Evolutionary conservation across 495 filamentous ascomycete genomes (phyloP).

Genomic region (Hyaloscypha bicolor): DNA sequence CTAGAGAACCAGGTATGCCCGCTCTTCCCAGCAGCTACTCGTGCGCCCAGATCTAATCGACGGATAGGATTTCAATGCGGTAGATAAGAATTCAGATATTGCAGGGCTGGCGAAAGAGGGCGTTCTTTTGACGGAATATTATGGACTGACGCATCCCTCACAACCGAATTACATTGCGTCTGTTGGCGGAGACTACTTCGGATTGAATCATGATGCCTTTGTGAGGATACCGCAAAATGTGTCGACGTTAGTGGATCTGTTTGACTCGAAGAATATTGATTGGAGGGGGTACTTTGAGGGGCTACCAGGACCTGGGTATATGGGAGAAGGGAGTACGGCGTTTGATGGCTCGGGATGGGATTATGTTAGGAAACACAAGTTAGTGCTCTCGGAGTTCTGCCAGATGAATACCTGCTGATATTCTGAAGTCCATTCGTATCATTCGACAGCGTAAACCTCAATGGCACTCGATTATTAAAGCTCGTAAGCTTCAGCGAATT

Average conservation of each 20-base stretch:
- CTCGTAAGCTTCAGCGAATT: constrained; percentile 62
- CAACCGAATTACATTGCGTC: constrained; percentile 66
- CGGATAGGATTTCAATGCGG: constrained; percentile 66
- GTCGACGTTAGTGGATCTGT: constrained; percentile 66
- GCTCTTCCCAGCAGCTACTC: not conserved
- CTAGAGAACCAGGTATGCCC: constrained; percentile 57
- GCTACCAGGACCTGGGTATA: constrained; percentile 66
- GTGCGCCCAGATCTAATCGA: not conserved
- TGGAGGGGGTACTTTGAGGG: constrained; percentile 73
- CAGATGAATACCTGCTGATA: constrained; percentile 21
- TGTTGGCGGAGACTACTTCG: constrained; percentile 67
- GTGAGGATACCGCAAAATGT: constrained; percentile 63
- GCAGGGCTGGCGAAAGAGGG: constrained; percentile 60
- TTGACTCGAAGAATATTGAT: constrained; percentile 61
- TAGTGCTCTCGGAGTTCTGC: constrained; percentile 15
- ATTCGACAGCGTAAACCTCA: constrained; percentile 49
- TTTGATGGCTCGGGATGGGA: constrained; percentile 48
- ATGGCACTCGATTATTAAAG: constrained; percentile 57
- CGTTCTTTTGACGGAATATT: constrained; percentile 64
- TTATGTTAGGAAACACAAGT: constrained; percentile 76
- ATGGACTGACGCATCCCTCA: constrained; percentile 57
- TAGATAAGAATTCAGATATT: constrained; percentile 51
- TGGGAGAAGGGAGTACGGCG: constrained; percentile 56
- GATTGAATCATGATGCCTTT: constrained; percentile 65
- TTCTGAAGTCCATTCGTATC: constrained; percentile 48